phyloP scores from a whole-genome alignment of 768 basidiomycete species.

The Russula brevipes region DNA sequence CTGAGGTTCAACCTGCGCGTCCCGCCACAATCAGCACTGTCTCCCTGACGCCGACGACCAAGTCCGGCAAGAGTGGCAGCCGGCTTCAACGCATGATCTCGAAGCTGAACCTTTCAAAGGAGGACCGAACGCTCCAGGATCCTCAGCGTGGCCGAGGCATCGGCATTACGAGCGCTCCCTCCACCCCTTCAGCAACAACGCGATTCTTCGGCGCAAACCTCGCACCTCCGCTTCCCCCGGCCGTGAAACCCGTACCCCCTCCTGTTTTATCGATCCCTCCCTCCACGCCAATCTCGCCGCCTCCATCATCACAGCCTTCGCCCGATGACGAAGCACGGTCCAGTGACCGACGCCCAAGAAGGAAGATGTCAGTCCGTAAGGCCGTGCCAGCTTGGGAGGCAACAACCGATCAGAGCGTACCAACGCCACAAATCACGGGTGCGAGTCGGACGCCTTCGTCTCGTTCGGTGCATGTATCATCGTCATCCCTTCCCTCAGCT shows the following conservation, averaged over 20 bases:
- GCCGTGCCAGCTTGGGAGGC: slow-evolving; percentile 31
- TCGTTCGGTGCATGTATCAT: neutral
- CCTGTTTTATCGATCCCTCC: slow-evolving; percentile 10
- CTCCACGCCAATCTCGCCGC: slow-evolving; percentile 19
- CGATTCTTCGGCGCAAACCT: neutral
- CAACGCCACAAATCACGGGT: neutral
- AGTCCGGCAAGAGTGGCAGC: slow-evolving; percentile 39
- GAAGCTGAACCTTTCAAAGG: slow-evolving; percentile 45
- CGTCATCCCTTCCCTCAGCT: neutral
- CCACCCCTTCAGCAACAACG: slow-evolving; percentile 7
- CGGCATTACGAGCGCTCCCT: slow-evolving; percentile 29
- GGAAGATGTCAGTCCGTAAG: slow-evolving; percentile 32
- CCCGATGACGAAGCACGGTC: slow-evolving; percentile 16
- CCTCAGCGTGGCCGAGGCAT: slow-evolving; percentile 31
- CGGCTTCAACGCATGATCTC: slow-evolving; percentile 82
- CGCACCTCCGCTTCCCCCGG: slow-evolving; percentile 6
- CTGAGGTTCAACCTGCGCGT: slow-evolving; percentile 30
- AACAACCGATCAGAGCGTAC: slow-evolving; percentile 14
- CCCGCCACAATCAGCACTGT: slow-evolving; percentile 13
- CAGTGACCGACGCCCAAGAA: slow-evolving; percentile 25
- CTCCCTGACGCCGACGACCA: slow-evolving; percentile 25
- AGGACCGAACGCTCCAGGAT: slow-evolving; percentile 34
- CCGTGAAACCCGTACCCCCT: slow-evolving; percentile 21
- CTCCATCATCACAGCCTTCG: slow-evolving; percentile 19
- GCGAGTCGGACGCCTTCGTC: neutral